Conservation (phyloP, 148 eudicot species). For the Camellia lanceoleosa region DNA sequence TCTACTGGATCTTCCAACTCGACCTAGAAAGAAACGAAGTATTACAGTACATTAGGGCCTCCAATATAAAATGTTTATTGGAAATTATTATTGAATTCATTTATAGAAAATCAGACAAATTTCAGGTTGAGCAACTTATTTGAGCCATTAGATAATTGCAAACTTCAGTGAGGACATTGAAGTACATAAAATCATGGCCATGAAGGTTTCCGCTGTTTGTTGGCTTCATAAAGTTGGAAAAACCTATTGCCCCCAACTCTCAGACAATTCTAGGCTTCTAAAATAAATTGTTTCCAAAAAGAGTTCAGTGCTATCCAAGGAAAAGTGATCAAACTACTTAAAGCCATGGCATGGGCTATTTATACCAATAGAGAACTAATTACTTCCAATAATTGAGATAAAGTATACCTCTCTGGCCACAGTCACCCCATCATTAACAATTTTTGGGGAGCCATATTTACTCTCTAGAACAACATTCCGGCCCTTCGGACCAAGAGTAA, state of each 20-base stretch:
- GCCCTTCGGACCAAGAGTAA: conserved; percentile 73
- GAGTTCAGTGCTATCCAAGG: neutral
- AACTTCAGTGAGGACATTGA: neutral
- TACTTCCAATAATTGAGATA: neutral
- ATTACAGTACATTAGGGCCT: neutral
- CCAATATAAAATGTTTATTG: neutral
- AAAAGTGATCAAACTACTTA: neutral
- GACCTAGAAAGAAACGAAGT: conserved; percentile 32
- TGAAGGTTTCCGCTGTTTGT: neutral
- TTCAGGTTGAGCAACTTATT: neutral
- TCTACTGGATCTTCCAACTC: conserved; percentile 76
- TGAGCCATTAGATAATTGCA: neutral
- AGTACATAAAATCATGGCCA: neutral
- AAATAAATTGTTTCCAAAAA: neutral
- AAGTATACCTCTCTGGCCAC: conserved; percentile 60
- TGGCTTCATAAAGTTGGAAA: neutral
- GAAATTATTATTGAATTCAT: neutral
- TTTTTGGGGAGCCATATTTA: conserved; percentile 67
- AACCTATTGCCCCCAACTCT: neutral
- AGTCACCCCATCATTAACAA: conserved; percentile 74
- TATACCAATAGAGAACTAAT: neutral
- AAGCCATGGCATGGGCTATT: neutral
- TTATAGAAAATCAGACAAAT: neutral
- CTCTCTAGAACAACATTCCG: conserved; percentile 66
- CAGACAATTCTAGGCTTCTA: neutral